phyloP scores from a whole-genome alignment of 139 green algal species.

The Closterium sp. region DNA sequence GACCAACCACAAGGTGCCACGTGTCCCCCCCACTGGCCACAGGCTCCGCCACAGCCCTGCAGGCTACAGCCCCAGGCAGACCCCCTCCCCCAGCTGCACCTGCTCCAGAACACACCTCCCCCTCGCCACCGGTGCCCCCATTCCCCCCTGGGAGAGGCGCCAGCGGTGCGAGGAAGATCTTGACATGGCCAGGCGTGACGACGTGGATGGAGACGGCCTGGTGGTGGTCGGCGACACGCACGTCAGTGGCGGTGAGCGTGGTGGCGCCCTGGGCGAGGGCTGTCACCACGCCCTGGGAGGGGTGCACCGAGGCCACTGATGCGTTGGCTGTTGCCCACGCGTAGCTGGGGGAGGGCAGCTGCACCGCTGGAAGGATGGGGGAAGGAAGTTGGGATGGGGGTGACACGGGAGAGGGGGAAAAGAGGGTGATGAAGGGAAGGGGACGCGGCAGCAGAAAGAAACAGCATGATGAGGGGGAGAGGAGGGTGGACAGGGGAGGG shows the following conservation, averaged over 20 bases:
- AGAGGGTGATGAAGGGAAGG: neutral
- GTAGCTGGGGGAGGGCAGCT: slow-evolving; percentile 38
- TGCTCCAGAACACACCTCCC: neutral
- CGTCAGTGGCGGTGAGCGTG: slow-evolving; percentile 13
- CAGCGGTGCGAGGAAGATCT: slow-evolving; percentile 1
- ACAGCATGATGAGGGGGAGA: too few relatives aligned
- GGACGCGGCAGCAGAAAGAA: too few relatives aligned
- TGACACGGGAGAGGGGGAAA: neutral
- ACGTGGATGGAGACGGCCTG: slow-evolving; percentile 21
- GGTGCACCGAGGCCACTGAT: slow-evolving; percentile 18
- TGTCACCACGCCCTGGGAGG: neutral
- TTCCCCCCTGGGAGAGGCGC: neutral
- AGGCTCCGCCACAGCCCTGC: neutral
- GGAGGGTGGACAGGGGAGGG: too few relatives aligned
- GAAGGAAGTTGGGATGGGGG: neutral
- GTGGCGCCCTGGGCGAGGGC: slow-evolving; percentile 20
- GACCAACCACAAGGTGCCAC: slow-evolving; percentile 33
- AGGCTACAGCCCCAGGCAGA: neutral
- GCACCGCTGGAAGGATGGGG: neutral
- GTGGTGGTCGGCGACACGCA: slow-evolving; percentile 16
- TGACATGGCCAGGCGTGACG: slow-evolving; percentile 30
- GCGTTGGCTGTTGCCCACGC: slow-evolving; percentile 19
- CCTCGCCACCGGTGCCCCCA: neutral
- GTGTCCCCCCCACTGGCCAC: neutral
- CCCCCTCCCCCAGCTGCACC: neutral